These are phyloP conservation scores for Warburgia ugandensis DNA, from an alignment of 164 flowering plant species.

Conservation along the genomic window DNA sequence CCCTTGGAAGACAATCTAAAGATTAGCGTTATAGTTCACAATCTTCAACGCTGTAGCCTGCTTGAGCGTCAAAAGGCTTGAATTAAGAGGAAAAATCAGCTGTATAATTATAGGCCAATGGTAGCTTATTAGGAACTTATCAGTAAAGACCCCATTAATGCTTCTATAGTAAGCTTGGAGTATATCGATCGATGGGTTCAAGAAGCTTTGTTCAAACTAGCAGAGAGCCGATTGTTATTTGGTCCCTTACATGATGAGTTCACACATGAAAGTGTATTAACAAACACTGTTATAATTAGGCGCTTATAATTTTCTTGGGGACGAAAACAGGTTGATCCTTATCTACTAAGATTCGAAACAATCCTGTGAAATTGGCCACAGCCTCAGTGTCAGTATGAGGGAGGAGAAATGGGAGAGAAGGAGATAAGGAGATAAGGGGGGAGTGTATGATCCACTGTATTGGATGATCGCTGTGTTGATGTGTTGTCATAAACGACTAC, in stretches of 20 bases:
- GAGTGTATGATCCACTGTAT: constrained; percentile 8
- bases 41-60: constrained; percentile 36
- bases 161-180: constrained; percentile 38
- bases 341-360: constrained; percentile 15
- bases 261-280: constrained; percentile 11
- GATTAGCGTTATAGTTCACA: constrained; percentile 24
- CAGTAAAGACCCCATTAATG: constrained; percentile 25
- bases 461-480: constrained; percentile 23
- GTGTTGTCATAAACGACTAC: constrained; percentile 11
- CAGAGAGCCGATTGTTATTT: constrained; percentile 26
- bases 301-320: constrained; percentile 9
- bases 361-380: constrained; percentile 6
- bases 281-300: constrained; percentile 7
- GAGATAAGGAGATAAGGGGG: background rate
- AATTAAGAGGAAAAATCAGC: constrained; percentile 21
- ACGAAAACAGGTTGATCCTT: constrained; percentile 19
- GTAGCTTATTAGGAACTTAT: constrained; percentile 29
- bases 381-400: constrained; percentile 5
- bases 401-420: constrained; percentile 13
- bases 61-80: constrained; percentile 10
- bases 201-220: constrained; percentile 55
- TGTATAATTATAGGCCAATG: constrained; percentile 28
- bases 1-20: constrained; percentile 45
- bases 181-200: constrained; percentile 26
- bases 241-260: constrained; percentile 23